phyloP scores from a whole-genome alignment of 2,329 filamentous ascomycete species.

The Ilyonectria sp. region DNA sequence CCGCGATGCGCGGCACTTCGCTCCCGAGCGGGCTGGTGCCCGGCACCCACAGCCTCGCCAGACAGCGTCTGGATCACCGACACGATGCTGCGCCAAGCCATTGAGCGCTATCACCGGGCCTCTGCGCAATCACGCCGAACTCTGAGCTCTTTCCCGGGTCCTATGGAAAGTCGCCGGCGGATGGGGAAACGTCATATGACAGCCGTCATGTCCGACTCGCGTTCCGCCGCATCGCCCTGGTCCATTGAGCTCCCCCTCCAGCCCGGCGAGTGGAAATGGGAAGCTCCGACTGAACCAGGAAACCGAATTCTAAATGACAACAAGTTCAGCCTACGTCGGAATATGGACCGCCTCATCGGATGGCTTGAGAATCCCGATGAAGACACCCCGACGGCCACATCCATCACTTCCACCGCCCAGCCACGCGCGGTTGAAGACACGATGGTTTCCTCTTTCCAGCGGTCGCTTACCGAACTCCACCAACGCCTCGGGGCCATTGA shows the following conservation, averaged over 20 bases:
- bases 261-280: conserved; percentile 67
- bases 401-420: not conserved
- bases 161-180: conserved; percentile 69
- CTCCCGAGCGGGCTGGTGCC: conserved; percentile 42
- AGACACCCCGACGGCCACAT: not conserved
- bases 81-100: conserved; percentile 50
- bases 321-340: conserved; percentile 34
- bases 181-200: conserved; percentile 69
- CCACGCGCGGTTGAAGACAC: not conserved
- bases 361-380: conserved; percentile 45
- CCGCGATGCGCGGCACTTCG: conserved; percentile 48
- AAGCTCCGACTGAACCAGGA: conserved; percentile 59
- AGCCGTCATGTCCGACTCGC: conserved; percentile 60
- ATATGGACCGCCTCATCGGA: conserved; percentile 49
- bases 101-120: conserved; percentile 50
- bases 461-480: conserved; percentile 3
- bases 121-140: conserved; percentile 43
- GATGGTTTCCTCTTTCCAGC: not conserved
- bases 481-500: conserved; percentile 10
- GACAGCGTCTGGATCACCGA: conserved; percentile 53
- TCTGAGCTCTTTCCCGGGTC: conserved; percentile 64
- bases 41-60: conserved; percentile 34
- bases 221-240: conserved; percentile 61
- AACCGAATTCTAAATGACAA: conserved; percentile 48
- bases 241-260: conserved; percentile 61